Evolutionary conservation across 2,329 filamentous ascomycete genomes (phyloP).

Genomic region (Arthrobotrys musiformis): DNA sequence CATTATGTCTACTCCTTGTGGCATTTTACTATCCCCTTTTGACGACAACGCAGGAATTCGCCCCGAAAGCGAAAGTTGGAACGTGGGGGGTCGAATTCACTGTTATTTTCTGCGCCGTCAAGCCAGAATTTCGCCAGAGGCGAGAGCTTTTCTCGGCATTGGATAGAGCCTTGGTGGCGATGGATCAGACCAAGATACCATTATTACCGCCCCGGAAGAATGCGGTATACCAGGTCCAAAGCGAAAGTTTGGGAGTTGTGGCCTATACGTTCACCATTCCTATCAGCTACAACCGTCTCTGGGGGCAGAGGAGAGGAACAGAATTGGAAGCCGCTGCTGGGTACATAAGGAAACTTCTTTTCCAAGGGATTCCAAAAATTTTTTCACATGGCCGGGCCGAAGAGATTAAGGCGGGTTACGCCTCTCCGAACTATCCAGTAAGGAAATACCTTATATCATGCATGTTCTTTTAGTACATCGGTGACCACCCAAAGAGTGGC

Average conservation of each 20-base stretch:
- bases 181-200: neutral
- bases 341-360: neutral
- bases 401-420: too few relatives aligned
- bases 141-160: neutral
- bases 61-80: too few relatives aligned
- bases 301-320: neutral
- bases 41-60: too few relatives aligned
- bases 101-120: neutral
- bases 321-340: neutral
- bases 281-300: too few relatives aligned
- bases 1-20: too few relatives aligned
- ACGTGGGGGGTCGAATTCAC: neutral
- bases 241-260: neutral
- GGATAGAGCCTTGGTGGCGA: neutral
- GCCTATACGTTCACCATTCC: neutral
- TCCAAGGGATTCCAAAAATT: too few relatives aligned
- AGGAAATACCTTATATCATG: too few relatives aligned
- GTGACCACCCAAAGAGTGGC: too few relatives aligned
- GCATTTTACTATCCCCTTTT: too few relatives aligned
- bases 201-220: neutral
- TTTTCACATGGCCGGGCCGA: too few relatives aligned
- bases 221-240: neutral
- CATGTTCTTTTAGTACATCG: too few relatives aligned
- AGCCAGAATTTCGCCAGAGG: neutral
- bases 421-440: too few relatives aligned